Evolutionary conservation across 2,329 filamentous ascomycete species (phyloP).

Genomic region (Pestalotiopsis fici): DNA sequence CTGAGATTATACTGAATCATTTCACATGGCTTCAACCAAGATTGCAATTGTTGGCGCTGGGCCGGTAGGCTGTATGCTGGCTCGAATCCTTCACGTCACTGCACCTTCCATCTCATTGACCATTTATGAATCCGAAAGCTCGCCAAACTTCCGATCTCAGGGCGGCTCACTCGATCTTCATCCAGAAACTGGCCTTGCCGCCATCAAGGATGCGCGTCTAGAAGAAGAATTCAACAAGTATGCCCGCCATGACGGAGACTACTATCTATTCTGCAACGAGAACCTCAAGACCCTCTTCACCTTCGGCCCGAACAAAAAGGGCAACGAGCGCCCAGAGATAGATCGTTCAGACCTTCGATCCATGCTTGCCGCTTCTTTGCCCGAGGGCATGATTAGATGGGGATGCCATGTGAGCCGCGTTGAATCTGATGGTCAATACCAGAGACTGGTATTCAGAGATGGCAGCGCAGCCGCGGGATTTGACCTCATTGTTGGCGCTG

Average conservation of each 20-base stretch:
- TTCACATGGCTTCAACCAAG: slow-evolving; percentile 21
- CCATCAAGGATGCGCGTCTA: slow-evolving; percentile 50
- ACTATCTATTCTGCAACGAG: slow-evolving; percentile 45
- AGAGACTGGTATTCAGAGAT: slow-evolving; percentile 37
- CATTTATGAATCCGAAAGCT: slow-evolving; percentile 50
- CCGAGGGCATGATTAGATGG: slow-evolving; percentile 47
- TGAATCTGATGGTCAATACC: slow-evolving; percentile 21
- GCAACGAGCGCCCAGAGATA: slow-evolving; percentile 51
- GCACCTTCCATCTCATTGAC: slow-evolving; percentile 40
- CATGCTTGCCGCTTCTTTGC: slow-evolving; percentile 46
- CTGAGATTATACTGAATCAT: background rate
- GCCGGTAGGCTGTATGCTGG: slow-evolving; percentile 50
- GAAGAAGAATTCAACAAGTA: slow-evolving; percentile 50
- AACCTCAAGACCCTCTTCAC: slow-evolving; percentile 35
- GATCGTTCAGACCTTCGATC: slow-evolving; percentile 46
- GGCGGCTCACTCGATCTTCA: slow-evolving; percentile 59
- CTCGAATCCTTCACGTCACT: slow-evolving; percentile 50
- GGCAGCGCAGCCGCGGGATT: slow-evolving; percentile 33
- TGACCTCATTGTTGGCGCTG: slow-evolving; percentile 36
- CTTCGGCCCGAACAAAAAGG: slow-evolving; percentile 30
- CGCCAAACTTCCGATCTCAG: slow-evolving; percentile 45
- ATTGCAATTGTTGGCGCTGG: slow-evolving; percentile 52
- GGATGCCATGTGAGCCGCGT: slow-evolving; percentile 42
- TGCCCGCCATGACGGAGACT: slow-evolving; percentile 54
- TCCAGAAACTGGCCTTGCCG: slow-evolving; percentile 48